A percentile compares a stretch with the other conserved stretches of the same genome.
These are phyloP conservation scores for Bondarzewia mesenterica DNA, from an alignment of 1,284 basidiomycete species.

Conservation along the genomic window DNA sequence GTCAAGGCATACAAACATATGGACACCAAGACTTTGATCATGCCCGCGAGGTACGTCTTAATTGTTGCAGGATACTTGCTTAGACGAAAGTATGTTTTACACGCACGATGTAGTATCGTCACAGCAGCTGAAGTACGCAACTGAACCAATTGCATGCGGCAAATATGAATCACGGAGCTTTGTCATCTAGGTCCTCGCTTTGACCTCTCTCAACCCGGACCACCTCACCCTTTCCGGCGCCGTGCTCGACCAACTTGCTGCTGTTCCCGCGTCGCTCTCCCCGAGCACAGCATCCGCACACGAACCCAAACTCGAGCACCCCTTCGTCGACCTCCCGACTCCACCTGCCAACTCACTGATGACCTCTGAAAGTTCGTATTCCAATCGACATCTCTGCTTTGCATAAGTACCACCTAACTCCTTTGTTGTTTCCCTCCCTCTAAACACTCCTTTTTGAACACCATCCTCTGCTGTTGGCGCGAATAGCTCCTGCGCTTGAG, in stretches of 20 bases:
- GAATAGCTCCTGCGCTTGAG: background rate
- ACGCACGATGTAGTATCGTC: slow-evolving; percentile 27
- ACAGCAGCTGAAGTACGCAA: slow-evolving; percentile 30
- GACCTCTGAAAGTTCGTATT: too few species aligned
- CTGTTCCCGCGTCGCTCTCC: slow-evolving; percentile 7
- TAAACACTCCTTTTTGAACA: too few species aligned
- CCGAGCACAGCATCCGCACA: background rate
- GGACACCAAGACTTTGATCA: slow-evolving; percentile 34
- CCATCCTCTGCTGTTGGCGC: background rate
- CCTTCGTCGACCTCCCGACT: slow-evolving; percentile 1
- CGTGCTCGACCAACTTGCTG: slow-evolving; percentile 35
- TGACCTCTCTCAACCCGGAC: slow-evolving; percentile 33
- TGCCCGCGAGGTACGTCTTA: slow-evolving; percentile 39
- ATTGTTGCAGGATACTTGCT: background rate
- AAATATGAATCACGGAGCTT: background rate
- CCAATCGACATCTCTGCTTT: too few species aligned
- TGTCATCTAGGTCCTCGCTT: slow-evolving; percentile 28
- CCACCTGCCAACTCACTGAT: background rate
- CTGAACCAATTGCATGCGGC: background rate
- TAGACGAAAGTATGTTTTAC: background rate
- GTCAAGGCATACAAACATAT: slow-evolving; percentile 28
- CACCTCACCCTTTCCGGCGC: slow-evolving; percentile 38
- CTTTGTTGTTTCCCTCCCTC: too few species aligned
- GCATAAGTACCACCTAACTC: too few species aligned
- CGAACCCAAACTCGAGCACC: slow-evolving; percentile 3